These are phyloP conservation scores for Aspergillus viridinutans DNA, from an alignment of 2,329 filamentous ascomycete genomes.

Conservation along the genomic window DNA sequence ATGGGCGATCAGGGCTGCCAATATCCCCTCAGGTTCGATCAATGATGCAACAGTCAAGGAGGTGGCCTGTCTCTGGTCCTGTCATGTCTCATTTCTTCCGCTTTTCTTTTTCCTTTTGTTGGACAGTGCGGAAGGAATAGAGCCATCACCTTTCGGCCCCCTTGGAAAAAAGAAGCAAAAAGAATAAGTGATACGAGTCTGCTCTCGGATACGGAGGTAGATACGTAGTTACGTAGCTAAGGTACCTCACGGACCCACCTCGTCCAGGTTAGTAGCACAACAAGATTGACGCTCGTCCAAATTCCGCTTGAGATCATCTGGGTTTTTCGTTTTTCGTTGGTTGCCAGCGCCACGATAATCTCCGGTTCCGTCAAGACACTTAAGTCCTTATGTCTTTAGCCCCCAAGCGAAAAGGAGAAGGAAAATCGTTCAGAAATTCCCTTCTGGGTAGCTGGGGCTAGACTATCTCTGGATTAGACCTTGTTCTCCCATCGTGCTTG, in stretches of 20 bases:
- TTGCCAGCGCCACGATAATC: slow-evolving; percentile 21
- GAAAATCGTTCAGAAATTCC: slow-evolving; percentile 18
- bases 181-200: background rate
- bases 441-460: slow-evolving; percentile 14
- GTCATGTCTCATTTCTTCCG: slow-evolving; percentile 4
- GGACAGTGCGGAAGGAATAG: background rate
- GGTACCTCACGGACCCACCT: background rate
- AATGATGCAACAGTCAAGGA: background rate
- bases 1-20: background rate
- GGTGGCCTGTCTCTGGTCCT: background rate
- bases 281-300: background rate
- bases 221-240: background rate
- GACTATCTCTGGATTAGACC: slow-evolving; percentile 8
- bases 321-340: slow-evolving; percentile 10
- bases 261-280: background rate
- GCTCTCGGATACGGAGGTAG: background rate
- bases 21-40: background rate
- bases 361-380: slow-evolving; percentile 18
- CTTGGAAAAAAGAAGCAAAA: background rate
- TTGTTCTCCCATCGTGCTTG: slow-evolving; percentile 8
- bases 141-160: background rate
- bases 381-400: slow-evolving; percentile 11
- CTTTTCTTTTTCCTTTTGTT: background rate
- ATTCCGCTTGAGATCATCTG: background rate
- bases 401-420: slow-evolving; percentile 15